These are phyloP conservation scores for Zygosaccharomyces sapae DNA, from an alignment of 1,139 yeast species.

Conservation along the genomic window DNA sequence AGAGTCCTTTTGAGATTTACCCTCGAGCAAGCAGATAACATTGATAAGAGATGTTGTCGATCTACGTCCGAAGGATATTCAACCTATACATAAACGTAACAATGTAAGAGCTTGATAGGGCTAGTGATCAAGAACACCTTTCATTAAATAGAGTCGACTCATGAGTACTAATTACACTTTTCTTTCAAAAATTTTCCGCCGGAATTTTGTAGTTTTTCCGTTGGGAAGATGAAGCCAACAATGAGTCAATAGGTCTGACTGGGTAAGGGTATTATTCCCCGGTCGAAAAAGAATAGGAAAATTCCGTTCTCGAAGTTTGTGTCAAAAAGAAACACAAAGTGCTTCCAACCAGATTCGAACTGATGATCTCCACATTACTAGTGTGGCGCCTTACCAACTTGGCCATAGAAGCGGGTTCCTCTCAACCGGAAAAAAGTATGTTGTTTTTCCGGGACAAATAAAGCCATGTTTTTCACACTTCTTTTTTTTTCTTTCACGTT, in stretches of 20 bases:
- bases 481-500: not conserved
- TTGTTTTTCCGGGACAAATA: no score
- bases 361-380: conserved; percentile 19
- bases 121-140: no score
- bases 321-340: conserved; percentile 2
- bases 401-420: conserved; percentile 21
- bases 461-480: no score
- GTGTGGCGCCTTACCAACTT: conserved; percentile 20
- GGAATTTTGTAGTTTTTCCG: conserved; percentile 1
- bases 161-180: not conserved
- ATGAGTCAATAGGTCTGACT: no score
- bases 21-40: conserved; percentile 25
- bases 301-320: not conserved
- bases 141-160: not conserved
- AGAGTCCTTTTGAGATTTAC: conserved; percentile 22
- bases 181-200: no score
- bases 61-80: no score
- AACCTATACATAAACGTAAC: no score
- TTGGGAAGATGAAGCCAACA: no score
- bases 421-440: no score
- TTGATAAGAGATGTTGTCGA: conserved; percentile 3
- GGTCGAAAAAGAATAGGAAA: not conserved
- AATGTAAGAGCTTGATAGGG: no score
- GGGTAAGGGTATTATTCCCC: no score
- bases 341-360: conserved; percentile 19